A percentile compares a stretch with the other conserved stretches of the same genome.
Conservation (phyloP, 208 protist species). For the Porcisia deanei region DNA sequence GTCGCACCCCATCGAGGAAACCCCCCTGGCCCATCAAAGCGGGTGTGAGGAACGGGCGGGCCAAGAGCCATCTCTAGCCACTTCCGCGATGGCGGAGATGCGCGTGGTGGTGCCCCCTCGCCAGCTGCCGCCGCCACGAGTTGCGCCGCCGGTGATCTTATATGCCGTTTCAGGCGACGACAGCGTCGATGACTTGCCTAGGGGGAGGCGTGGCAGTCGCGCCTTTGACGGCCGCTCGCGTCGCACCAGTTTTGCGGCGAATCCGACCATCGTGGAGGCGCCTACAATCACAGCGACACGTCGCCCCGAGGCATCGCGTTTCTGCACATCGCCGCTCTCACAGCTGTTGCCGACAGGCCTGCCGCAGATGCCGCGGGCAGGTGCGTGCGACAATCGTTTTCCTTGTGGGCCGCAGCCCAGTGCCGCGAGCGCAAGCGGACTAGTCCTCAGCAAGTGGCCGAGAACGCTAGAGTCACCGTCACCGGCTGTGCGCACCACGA, state of each 20-base stretch:
- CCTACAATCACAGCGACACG: not conserved
- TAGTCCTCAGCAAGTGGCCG: not conserved
- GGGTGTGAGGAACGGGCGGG: not conserved
- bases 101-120: slow-evolving; percentile 23
- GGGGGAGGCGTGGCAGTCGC: slow-evolving; percentile 1
- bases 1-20: not conserved
- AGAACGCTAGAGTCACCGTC: not conserved
- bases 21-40: not conserved
- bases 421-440: not conserved
- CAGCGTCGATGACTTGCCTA: not conserved
- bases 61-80: not conserved
- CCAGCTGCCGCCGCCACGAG: slow-evolving; percentile 14
- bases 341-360: not conserved
- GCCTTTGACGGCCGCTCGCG: slow-evolving; percentile 5
- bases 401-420: not conserved
- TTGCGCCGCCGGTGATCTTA: slow-evolving; percentile 18
- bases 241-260: slow-evolving; percentile 30
- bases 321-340: not conserved
- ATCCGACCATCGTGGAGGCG: slow-evolving; percentile 15
- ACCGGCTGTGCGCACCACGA: not conserved
- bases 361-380: not conserved
- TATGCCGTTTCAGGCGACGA: slow-evolving; percentile 11
- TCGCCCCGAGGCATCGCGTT: not conserved
- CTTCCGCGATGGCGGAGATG: not conserved
- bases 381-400: not conserved